Conservation (phyloP, 164 flowering plant genomes). For the Taxillus chinensis region DNA sequence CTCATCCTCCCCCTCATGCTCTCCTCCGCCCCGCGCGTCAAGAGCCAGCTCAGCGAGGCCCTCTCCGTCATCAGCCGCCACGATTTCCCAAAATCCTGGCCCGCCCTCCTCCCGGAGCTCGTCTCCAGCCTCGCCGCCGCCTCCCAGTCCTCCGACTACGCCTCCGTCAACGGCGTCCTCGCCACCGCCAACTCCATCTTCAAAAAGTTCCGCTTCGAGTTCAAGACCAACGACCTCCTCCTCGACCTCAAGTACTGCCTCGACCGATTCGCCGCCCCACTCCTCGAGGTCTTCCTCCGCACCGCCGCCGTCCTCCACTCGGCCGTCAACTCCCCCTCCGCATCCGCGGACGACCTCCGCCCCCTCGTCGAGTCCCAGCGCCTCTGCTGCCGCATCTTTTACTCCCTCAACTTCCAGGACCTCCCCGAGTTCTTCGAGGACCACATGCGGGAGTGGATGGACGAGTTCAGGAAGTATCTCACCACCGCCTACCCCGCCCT, state of each 20-base stretch:
- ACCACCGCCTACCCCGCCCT: constrained; percentile 40
- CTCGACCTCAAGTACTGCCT: constrained; percentile 78
- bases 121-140: constrained; percentile 38
- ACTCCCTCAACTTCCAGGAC: constrained; percentile 78
- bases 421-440: constrained; percentile 91
- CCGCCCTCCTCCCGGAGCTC: constrained; percentile 68
- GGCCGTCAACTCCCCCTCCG: constrained; percentile 23
- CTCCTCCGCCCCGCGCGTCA: constrained; percentile 42
- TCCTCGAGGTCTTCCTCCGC: constrained; percentile 51
- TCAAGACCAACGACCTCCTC: constrained; percentile 56
- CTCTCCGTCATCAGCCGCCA: constrained; percentile 67
- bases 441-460: constrained; percentile 91
- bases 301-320: constrained; percentile 48
- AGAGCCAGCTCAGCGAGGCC: constrained; percentile 80
- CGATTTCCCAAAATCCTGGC: constrained; percentile 88
- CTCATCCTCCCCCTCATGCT: constrained; percentile 78
- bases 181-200: constrained; percentile 73
- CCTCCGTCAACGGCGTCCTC: constrained; percentile 71
- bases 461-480: constrained; percentile 62
- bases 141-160: constrained; percentile 38
- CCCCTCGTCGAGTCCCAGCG: constrained; percentile 72
- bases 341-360: constrained; percentile 21
- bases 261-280: constrained; percentile 62
- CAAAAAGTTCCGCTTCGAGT: constrained; percentile 74
- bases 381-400: constrained; percentile 80